phyloP scores from a whole-genome alignment of 805 yeast genomes.

The Lipomyces orientalis region DNA sequence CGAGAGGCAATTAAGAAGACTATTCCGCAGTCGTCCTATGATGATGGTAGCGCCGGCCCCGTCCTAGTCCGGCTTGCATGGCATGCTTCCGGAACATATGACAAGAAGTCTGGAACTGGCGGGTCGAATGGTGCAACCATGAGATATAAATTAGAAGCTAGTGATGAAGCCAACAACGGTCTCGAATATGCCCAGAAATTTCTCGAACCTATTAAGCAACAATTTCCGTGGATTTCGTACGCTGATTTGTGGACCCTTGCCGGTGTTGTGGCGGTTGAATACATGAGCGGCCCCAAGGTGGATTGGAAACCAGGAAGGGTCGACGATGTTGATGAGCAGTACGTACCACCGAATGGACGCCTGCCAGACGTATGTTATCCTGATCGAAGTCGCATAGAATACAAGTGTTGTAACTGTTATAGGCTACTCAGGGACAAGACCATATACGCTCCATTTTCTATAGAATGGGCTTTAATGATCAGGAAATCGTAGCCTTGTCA shows the following conservation, averaged over 20 bases:
- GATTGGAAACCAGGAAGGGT: slow-evolving; percentile 81
- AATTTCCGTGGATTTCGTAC: slow-evolving; percentile 72
- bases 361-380: slow-evolving; percentile 58
- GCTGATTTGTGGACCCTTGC: slow-evolving; percentile 83
- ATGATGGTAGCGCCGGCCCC: slow-evolving; percentile 76
- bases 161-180: slow-evolving; percentile 68
- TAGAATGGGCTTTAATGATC: slow-evolving; percentile 70
- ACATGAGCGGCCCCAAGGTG: slow-evolving; percentile 75
- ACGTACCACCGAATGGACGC: slow-evolving; percentile 69
- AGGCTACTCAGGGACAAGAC: slow-evolving; percentile 63
- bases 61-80: slow-evolving; percentile 75
- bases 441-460: slow-evolving; percentile 69
- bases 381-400: background rate
- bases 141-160: slow-evolving; percentile 56
- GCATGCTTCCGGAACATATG: slow-evolving; percentile 85
- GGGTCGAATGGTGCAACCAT: slow-evolving; percentile 75
- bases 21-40: slow-evolving; percentile 56
- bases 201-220: slow-evolving; percentile 59
- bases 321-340: slow-evolving; percentile 56
- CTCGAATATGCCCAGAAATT: slow-evolving; percentile 62
- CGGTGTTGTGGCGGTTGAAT: slow-evolving; percentile 80
- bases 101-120: slow-evolving; percentile 51
- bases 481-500: slow-evolving; percentile 72
- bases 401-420: background rate
- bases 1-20: slow-evolving; percentile 47